These are phyloP conservation scores for Monilinia aucupariae DNA, from an alignment of 2,329 filamentous ascomycete genomes.

Conservation along the genomic window DNA sequence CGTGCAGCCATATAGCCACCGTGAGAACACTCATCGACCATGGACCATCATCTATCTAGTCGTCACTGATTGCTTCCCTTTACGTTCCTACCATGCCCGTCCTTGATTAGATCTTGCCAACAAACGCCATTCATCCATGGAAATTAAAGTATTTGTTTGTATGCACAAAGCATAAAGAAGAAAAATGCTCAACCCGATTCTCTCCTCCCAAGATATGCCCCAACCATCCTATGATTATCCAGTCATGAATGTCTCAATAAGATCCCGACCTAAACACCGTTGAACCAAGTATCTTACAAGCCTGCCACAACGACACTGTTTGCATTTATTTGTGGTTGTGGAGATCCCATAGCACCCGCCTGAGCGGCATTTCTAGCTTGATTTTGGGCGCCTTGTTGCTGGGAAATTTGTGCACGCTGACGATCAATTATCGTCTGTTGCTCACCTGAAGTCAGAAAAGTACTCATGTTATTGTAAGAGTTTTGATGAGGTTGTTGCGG, in stretches of 20 bases:
- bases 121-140: slow-evolving; percentile 14
- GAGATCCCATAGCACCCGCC: slow-evolving; percentile 26
- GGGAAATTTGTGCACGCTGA: slow-evolving; percentile 35
- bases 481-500: slow-evolving; percentile 11
- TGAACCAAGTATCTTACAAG: not conserved
- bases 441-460: slow-evolving; percentile 34
- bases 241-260: not conserved
- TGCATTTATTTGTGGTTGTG: slow-evolving; percentile 29
- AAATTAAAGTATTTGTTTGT: slow-evolving; percentile 10
- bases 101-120: not conserved
- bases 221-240: slow-evolving; percentile 6
- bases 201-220: not conserved
- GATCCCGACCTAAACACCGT: slow-evolving; percentile 4
- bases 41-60: slow-evolving; percentile 11
- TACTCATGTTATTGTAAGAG: slow-evolving; percentile 24
- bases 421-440: slow-evolving; percentile 37
- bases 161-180: slow-evolving; percentile 5
- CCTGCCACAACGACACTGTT: slow-evolving; percentile 23
- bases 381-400: slow-evolving; percentile 33
- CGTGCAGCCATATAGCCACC: slow-evolving; percentile 1
- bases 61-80: slow-evolving; percentile 4
- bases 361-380: slow-evolving; percentile 32
- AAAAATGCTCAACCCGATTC: not conserved
- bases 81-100: slow-evolving; percentile 5
- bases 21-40: slow-evolving; percentile 9